Conservation (phyloP, 352 stramenopile species). For the Phytophthora pseudosyringae region DNA sequence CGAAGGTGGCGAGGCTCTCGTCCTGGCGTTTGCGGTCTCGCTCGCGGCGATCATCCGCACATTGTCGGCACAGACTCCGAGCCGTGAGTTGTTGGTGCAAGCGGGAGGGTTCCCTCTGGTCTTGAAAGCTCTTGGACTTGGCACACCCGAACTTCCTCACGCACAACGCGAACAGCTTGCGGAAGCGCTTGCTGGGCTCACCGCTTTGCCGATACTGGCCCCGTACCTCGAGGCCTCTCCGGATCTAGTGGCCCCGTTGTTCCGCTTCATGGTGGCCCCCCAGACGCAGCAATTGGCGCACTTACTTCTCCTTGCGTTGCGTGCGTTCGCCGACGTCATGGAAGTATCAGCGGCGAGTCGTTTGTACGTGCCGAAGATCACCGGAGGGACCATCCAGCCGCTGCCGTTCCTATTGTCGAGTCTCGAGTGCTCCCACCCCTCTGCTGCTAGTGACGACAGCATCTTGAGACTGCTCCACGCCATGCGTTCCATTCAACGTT, state of each 20-base stretch:
- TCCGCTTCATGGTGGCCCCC: conserved; percentile 60
- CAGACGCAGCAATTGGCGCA: conserved; percentile 31
- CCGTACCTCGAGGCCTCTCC: conserved; percentile 26
- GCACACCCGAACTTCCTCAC: conserved; percentile 11
- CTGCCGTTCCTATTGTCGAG: conserved; percentile 54
- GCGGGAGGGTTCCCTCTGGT: conserved; percentile 47
- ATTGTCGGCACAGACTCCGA: conserved; percentile 28
- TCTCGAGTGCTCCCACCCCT: conserved; percentile 39
- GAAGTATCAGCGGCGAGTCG: conserved; percentile 54
- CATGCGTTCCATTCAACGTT: conserved; percentile 57
- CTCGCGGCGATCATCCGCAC: conserved; percentile 27
- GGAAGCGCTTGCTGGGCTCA: conserved; percentile 27
- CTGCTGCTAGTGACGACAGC: conserved; percentile 16
- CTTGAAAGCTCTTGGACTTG: conserved; percentile 38
- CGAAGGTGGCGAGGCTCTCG: conserved; percentile 24
- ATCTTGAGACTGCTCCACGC: conserved; percentile 47
- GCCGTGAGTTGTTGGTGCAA: conserved; percentile 38
- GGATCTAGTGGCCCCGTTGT: conserved; percentile 59
- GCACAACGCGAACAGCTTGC: conserved; percentile 28
- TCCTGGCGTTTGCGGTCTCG: conserved; percentile 22
- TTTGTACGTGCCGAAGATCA: conserved; percentile 42
- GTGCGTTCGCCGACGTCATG: conserved; percentile 61
- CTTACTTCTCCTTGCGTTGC: conserved; percentile 48
- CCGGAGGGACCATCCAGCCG: conserved; percentile 32
- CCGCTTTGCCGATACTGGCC: conserved; percentile 17